A percentile compares a stretch with the other conserved stretches of the same genome.
Evolutionary conservation across 441 rosid species (phyloP).

Genomic region (Viola pubescens): DNA sequence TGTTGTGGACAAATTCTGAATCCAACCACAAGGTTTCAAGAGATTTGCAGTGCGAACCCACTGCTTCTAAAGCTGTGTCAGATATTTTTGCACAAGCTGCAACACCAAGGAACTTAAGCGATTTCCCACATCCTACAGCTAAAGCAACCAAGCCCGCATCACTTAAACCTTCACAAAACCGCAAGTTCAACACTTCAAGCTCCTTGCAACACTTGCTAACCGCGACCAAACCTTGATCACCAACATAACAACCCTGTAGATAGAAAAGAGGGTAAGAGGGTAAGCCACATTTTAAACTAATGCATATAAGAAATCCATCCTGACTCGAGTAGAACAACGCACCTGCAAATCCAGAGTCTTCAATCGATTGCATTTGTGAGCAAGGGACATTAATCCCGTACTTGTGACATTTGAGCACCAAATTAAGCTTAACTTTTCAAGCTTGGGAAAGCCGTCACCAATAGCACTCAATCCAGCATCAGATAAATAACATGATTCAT

Average conservation of each 20-base stretch:
- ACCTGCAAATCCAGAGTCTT: constrained; percentile 83
- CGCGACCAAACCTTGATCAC: constrained; percentile 72
- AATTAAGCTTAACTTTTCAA: constrained; percentile 68
- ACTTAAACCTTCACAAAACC: constrained; percentile 78
- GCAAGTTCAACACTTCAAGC: constrained; percentile 68
- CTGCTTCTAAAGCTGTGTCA: constrained; percentile 58
- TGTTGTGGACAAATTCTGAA: constrained; percentile 64
- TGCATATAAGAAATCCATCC: not conserved
- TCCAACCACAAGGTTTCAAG: constrained; percentile 64
- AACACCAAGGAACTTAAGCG: constrained; percentile 61
- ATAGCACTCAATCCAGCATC: constrained; percentile 63
- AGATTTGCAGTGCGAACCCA: constrained; percentile 55
- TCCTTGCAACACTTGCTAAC: constrained; percentile 64
- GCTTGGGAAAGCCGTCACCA: constrained; percentile 55
- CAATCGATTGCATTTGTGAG: constrained; percentile 49
- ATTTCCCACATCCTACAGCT: constrained; percentile 50
- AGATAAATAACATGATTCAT: constrained; percentile 45
- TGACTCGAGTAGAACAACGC: constrained; percentile 3
- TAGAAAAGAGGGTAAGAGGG: not conserved
- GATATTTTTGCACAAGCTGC: constrained; percentile 85
- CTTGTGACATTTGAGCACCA: constrained; percentile 80
- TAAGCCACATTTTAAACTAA: not conserved
- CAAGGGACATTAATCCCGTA: constrained; percentile 54
- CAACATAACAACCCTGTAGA: constrained; percentile 76
- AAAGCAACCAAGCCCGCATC: constrained; percentile 64